These are phyloP conservation scores for Cryptococcus sp. DNA, from an alignment of 1,284 basidiomycete genomes.

Conservation along the genomic window DNA sequence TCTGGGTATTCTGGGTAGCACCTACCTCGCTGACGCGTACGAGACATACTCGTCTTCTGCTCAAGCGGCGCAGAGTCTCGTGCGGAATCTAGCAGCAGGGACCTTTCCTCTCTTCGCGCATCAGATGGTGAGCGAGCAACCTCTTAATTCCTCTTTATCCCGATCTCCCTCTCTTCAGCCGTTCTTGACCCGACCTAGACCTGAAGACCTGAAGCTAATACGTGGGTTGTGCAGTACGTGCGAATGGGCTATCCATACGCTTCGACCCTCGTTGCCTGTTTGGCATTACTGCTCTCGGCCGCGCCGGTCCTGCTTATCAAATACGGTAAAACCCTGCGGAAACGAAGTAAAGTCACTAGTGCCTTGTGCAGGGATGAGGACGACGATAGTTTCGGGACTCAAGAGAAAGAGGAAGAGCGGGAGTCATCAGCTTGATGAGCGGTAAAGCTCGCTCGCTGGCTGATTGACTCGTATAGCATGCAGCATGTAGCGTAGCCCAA, in stretches of 20 bases:
- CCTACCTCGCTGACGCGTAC: slow-evolving; percentile 49
- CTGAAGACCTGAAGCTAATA: not conserved
- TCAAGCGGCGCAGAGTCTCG: slow-evolving; percentile 51
- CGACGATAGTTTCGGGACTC: not conserved
- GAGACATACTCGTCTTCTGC: slow-evolving; percentile 52
- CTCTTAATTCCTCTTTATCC: too few species aligned
- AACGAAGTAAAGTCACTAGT: slow-evolving; percentile 46
- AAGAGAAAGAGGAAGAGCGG: not conserved
- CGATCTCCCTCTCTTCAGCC: not conserved
- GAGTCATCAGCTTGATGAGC: not conserved
- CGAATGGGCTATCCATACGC: slow-evolving; percentile 47
- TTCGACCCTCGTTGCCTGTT: slow-evolving; percentile 44
- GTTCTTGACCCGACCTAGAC: slow-evolving; percentile 3
- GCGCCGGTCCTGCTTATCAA: slow-evolving; percentile 48
- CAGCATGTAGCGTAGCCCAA: too few species aligned
- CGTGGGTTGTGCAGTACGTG: slow-evolving; percentile 30
- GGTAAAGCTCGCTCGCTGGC: not conserved
- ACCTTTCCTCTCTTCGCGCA: slow-evolving; percentile 47
- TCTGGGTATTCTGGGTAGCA: slow-evolving; percentile 23
- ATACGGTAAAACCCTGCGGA: slow-evolving; percentile 45
- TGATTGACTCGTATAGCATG: not conserved
- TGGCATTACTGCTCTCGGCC: slow-evolving; percentile 42
- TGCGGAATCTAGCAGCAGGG: slow-evolving; percentile 45
- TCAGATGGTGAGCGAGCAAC: slow-evolving; percentile 28
- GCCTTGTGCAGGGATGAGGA: slow-evolving; percentile 30